These are phyloP conservation scores for Phytopythium ostracodes DNA, from an alignment of 352 stramenopile species.

Conservation along the genomic window DNA sequence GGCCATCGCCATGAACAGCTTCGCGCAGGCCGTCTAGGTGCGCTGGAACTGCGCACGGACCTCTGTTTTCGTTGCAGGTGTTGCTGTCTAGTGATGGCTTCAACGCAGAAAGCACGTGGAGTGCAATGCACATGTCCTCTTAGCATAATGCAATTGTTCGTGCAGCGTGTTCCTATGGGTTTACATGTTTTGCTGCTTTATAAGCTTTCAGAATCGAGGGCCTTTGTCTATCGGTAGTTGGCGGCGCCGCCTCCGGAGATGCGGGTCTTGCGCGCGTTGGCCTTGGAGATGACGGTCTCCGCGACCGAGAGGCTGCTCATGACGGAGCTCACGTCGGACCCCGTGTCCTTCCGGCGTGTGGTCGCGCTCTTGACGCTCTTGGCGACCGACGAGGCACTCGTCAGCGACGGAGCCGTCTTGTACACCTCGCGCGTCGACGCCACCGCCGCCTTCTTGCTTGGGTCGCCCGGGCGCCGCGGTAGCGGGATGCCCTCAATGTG, in stretches of 20 bases:
- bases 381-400: conserved; percentile 17
- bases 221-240: conserved; percentile 44
- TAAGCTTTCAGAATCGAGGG: too few relatives aligned
- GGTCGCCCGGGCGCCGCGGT: conserved; percentile 48
- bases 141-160: background rate
- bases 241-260: conserved; percentile 21
- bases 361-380: conserved; percentile 56
- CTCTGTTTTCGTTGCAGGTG: background rate
- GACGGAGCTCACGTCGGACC: conserved; percentile 56
- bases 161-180: background rate
- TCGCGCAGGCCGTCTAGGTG: conserved; percentile 26
- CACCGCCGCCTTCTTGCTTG: conserved; percentile 35
- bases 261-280: conserved; percentile 57
- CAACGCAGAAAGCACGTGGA: too few relatives aligned
- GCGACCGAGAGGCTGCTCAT: conserved; percentile 59
- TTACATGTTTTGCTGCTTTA: too few relatives aligned
- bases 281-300: conserved; percentile 74
- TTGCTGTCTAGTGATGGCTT: background rate
- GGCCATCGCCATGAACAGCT: conserved; percentile 74
- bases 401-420: conserved; percentile 39
- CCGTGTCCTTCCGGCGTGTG: conserved; percentile 39
- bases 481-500: conserved; percentile 61
- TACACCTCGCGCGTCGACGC: conserved; percentile 40
- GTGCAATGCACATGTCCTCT: background rate
- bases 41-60: background rate